Conservation (phyloP, 108 stramenopile species). For the Fragilaria radians region DNA sequence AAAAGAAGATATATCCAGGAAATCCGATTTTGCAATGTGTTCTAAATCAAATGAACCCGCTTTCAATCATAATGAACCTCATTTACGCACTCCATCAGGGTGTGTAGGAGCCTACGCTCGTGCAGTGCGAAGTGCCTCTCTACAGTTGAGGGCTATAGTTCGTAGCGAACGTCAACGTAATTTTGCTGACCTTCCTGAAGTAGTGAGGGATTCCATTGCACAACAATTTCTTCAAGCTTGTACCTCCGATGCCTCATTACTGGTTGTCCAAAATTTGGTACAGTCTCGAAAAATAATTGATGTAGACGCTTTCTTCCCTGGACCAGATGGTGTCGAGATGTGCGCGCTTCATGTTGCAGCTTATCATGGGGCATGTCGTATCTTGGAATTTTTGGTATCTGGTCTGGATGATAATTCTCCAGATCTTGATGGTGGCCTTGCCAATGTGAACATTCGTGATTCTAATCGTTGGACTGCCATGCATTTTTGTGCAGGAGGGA, state of each 20-base stretch:
- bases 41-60: too few species aligned
- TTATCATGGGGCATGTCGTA: slow-evolving; percentile 52
- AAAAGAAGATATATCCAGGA: too few species aligned
- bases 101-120: slow-evolving; percentile 69
- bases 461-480: slow-evolving; percentile 73
- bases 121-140: slow-evolving; percentile 40
- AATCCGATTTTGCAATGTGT: too few species aligned
- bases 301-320: slow-evolving; percentile 62
- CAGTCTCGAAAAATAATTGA: slow-evolving; percentile 40
- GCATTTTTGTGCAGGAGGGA: slow-evolving; percentile 72
- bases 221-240: slow-evolving; percentile 62
- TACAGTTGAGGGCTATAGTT: slow-evolving; percentile 26
- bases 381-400: slow-evolving; percentile 51
- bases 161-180: slow-evolving; percentile 34
- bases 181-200: slow-evolving; percentile 33
- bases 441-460: slow-evolving; percentile 51
- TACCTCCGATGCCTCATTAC: slow-evolving; percentile 47
- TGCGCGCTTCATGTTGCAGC: slow-evolving; percentile 76
- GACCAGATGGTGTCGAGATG: slow-evolving; percentile 62
- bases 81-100: too few species aligned
- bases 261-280: slow-evolving; percentile 51
- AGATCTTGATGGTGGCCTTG: slow-evolving; percentile 52
- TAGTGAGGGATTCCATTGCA: slow-evolving; percentile 38
- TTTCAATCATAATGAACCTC: too few species aligned
- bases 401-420: slow-evolving; percentile 43